These are phyloP conservation scores for Blastocystis sp. DNA, from an alignment of 352 stramenopile species.

Conservation along the genomic window DNA sequence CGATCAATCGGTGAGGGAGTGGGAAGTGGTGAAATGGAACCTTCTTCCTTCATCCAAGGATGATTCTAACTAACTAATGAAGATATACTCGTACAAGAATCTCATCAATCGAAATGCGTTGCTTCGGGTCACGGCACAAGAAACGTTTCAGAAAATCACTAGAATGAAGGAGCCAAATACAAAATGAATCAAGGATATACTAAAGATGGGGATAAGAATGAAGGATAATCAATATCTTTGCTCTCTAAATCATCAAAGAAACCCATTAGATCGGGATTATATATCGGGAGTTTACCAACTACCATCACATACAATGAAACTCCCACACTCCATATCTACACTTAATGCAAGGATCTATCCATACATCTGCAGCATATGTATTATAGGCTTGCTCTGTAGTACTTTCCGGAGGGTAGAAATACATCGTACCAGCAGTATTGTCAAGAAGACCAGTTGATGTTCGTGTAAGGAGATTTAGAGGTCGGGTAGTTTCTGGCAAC, in stretches of 20 bases:
- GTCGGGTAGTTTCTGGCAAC: conserved; percentile 5
- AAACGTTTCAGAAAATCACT: conserved; percentile 79
- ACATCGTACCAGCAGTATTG: conserved; percentile 57
- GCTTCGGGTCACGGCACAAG: conserved; percentile 75
- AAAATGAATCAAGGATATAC: conserved; percentile 66
- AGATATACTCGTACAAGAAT: conserved; percentile 67
- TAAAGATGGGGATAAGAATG: neutral
- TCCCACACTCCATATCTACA: conserved; percentile 78
- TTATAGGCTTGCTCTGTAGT: conserved; percentile 75
- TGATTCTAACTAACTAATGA: neutral
- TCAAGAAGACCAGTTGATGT: conserved; percentile 67
- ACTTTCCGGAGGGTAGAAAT: conserved; percentile 74
- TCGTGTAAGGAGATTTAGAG: conserved; percentile 74
- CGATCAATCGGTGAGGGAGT: neutral
- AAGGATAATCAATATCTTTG: conserved; percentile 28
- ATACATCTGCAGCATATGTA: conserved; percentile 75
- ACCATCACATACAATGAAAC: conserved; percentile 83
- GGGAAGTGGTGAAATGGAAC: neutral
- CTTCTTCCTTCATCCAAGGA: conserved; percentile 28
- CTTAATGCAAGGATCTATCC: conserved; percentile 67
- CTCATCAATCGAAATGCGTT: conserved; percentile 74
- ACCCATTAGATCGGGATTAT: conserved; percentile 28
- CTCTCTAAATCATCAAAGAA: conserved; percentile 44
- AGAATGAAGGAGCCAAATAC: conserved; percentile 73
- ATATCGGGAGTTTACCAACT: conserved; percentile 38